Evolutionary conservation across 2,329 filamentous ascomycete species (phyloP), one percentile per base, ranked within the genome.

Genomic region (Mariannaea elegans): DNA sequence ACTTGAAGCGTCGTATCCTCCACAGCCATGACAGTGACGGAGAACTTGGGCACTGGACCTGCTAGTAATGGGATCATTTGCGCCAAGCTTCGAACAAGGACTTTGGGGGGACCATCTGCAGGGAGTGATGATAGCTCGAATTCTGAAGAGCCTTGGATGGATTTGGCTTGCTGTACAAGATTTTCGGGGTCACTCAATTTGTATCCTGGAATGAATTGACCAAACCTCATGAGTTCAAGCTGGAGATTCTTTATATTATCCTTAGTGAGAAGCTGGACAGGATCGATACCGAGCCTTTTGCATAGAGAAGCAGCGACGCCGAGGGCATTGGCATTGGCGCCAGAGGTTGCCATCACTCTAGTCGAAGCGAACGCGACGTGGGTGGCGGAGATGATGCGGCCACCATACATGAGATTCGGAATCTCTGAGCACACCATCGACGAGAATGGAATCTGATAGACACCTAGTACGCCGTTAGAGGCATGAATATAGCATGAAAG

Each of bases 361-460:
- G 67, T 67, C 7, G 67, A 70, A 1, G 59, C 67, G 41, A 70
- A 70, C 1, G 66, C 67, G 10, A 70, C 67, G 44, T 69, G 67
- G 0, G 63, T 64, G 3, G 66, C 65, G 3, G 67, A 70, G 51
- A 69, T 67, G 50, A 62, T 69, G 24, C 67, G 65, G 13, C 67
- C 67, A 27, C 67, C 67, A 36, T 70, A 69, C 56, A 69, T 61
- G 13, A 70, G 57, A 39, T 70, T 70, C 10, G 67, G 67, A 18
- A 68, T 60, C 54, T 69, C 63, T 23, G 66, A 55, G 44, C 67
- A 70, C 47, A 69, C 52, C 65, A 70, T 67, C 5, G 62, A 61
- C 4, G 67, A 70, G 51, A 70, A 69, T 1, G 67, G 67, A 47
- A 70, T 69, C 42, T 69, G 67, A 34, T 70, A 67, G 32, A 68